These are phyloP conservation scores for Gaertneriomyces semiglobifer DNA, from an alignment of 192 early-diverging fungal genomes.

Conservation along the genomic window DNA sequence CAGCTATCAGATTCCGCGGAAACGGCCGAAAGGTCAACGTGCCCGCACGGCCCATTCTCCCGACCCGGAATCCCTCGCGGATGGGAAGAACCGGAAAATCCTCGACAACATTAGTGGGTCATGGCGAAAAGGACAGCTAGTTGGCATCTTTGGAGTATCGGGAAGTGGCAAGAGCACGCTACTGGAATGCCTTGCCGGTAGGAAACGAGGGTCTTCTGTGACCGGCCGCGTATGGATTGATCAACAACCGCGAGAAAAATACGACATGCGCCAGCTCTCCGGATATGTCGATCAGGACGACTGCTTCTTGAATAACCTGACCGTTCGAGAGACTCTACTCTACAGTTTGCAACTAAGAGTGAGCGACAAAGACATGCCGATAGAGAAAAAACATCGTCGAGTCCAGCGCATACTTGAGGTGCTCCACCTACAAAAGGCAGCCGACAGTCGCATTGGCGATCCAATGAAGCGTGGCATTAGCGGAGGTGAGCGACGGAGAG, in stretches of 20 bases:
- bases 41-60: neutral
- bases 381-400: slow-evolving; percentile 12
- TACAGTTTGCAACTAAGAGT: slow-evolving; percentile 39
- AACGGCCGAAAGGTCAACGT: neutral
- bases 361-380: slow-evolving; percentile 12
- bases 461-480: slow-evolving; percentile 76
- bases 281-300: slow-evolving; percentile 45
- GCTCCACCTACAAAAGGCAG: slow-evolving; percentile 30
- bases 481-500: slow-evolving; percentile 77
- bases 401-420: slow-evolving; percentile 27
- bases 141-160: slow-evolving; percentile 1
- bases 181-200: slow-evolving; percentile 1
- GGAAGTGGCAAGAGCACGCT: slow-evolving; percentile 5
- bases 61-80: neutral
- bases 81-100: neutral
- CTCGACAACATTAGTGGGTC: neutral
- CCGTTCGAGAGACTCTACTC: slow-evolving; percentile 58
- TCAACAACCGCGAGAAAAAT: neutral
- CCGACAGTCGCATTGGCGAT: slow-evolving; percentile 56
- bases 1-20: slow-evolving; percentile 1
- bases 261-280: neutral
- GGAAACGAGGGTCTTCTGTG: neutral
- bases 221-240: neutral
- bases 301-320: slow-evolving; percentile 42
- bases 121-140: slow-evolving; percentile 3